Evolutionary conservation across 257 asterid species (phyloP).

Genomic region (Lantana camara): DNA sequence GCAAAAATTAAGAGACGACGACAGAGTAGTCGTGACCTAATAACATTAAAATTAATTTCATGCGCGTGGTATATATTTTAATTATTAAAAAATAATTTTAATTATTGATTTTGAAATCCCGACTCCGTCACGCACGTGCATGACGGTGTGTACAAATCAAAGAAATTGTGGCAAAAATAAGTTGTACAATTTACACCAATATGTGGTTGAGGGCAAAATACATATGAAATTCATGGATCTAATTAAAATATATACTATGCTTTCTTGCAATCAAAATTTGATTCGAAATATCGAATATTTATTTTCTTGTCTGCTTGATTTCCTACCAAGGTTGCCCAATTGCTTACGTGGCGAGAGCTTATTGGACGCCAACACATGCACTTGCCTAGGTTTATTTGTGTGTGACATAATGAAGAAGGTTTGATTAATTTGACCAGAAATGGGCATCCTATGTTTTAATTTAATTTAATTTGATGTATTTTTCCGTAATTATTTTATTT

Average conservation of each 20-base stretch:
- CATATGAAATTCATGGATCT: slow-evolving; percentile 12
- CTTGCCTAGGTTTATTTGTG: slow-evolving; percentile 26
- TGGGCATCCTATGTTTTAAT: slow-evolving; percentile 50
- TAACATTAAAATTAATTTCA: too few species aligned
- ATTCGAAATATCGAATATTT: slow-evolving; percentile 26
- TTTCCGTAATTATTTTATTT: neutral
- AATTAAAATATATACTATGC: neutral
- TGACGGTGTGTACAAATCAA: too few species aligned
- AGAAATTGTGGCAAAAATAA: neutral
- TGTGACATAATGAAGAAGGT: neutral
- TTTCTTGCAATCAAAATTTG: slow-evolving; percentile 17
- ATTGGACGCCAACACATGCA: slow-evolving; percentile 31
- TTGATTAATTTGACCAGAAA: neutral
- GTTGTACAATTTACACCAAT: neutral
- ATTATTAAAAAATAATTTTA: too few species aligned
- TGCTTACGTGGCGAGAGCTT: slow-evolving; percentile 22
- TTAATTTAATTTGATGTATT: neutral
- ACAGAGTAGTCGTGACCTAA: too few species aligned
- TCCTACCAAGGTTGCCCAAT: slow-evolving; percentile 23
- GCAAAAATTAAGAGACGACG: too few species aligned
- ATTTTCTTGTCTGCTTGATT: slow-evolving; percentile 38
- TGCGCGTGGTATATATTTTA: too few species aligned
- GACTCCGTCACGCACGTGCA: too few species aligned
- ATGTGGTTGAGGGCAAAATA: slow-evolving; percentile 1
- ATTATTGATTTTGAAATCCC: too few species aligned